Conservation (phyloP, 352 stramenopile genomes). For the Blastocystis hominis region DNA sequence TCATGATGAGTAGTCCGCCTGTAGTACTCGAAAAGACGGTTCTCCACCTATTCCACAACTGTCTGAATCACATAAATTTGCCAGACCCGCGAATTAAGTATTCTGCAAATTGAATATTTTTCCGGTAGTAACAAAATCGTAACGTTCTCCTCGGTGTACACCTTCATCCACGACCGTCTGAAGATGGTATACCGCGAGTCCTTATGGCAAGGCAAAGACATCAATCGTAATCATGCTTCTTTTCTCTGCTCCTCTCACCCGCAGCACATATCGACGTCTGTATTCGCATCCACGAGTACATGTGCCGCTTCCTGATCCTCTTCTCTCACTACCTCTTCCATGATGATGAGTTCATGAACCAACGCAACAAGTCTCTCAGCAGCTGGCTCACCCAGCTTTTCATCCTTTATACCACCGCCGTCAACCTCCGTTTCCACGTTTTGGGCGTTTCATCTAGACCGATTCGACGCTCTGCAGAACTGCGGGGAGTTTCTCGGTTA, state of each 20-base stretch:
- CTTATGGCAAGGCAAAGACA: not conserved
- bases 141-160: slow-evolving; percentile 30
- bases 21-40: slow-evolving; percentile 18
- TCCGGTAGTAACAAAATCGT: not conserved
- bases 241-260: not conserved
- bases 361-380: not conserved
- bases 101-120: not conserved
- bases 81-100: slow-evolving; percentile 12
- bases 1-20: not conserved
- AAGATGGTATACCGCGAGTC: slow-evolving; percentile 48
- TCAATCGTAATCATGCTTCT: not conserved
- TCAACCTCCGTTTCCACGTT: not conserved
- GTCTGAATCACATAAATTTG: not conserved
- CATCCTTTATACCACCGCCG: not conserved
- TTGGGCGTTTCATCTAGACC: not conserved
- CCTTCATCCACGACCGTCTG: slow-evolving; percentile 35
- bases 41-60: slow-evolving; percentile 15
- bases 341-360: slow-evolving; percentile 28
- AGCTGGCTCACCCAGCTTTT: slow-evolving; percentile 1
- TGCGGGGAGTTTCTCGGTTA: slow-evolving; percentile 31
- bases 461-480: not conserved
- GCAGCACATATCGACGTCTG: not conserved
- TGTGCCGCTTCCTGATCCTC: slow-evolving; percentile 29
- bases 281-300: slow-evolving; percentile 50
- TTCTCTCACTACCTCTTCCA: slow-evolving; percentile 16